Evolutionary conservation across 2,329 filamentous ascomycete genomes (phyloP).

Genomic region (Fusarium solani-melongenae): DNA sequence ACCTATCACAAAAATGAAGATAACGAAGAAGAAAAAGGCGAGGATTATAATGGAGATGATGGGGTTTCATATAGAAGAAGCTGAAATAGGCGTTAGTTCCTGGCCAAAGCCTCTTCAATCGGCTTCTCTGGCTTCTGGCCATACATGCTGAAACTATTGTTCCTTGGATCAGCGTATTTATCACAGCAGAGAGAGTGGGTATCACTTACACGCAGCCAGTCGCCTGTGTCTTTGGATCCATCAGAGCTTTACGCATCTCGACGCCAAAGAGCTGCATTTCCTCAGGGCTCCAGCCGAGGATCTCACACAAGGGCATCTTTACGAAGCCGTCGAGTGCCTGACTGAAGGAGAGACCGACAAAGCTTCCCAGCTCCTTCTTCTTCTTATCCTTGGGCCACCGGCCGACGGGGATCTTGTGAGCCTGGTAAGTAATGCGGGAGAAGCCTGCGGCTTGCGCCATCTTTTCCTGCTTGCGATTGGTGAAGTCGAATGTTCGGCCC

Average conservation of each 20-base stretch:
- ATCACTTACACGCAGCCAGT: conserved; percentile 31
- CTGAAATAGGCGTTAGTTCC: background rate
- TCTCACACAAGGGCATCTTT: conserved; percentile 36
- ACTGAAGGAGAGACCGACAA: conserved; percentile 36
- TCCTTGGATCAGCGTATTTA: background rate
- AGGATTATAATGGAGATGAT: background rate
- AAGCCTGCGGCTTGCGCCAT: conserved; percentile 29
- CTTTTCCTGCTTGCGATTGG: conserved; percentile 26
- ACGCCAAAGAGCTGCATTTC: conserved; percentile 38
- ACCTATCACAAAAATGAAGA: background rate
- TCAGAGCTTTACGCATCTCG: conserved; percentile 32
- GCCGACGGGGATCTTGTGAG: conserved; percentile 34
- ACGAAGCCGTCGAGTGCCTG: conserved; percentile 38
- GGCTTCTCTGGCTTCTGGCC: conserved; percentile 19
- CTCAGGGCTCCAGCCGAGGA: conserved; percentile 30
- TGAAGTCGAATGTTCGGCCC: conserved; percentile 31
- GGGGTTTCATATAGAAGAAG: background rate
- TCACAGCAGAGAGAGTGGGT: fast-evolving
- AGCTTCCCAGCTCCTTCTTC: conserved; percentile 36
- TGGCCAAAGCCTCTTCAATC: background rate
- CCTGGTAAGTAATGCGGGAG: background rate
- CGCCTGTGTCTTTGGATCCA: conserved; percentile 28
- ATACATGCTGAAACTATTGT: conserved; percentile 26
- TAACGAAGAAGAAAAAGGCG: fast-evolving
- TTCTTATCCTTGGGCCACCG: conserved; percentile 37